Evolutionary conservation across 2,329 filamentous ascomycete species (phyloP), one percentile per base, ranked within the genome.

Genomic region (Ophiostoma quercus): DNA sequence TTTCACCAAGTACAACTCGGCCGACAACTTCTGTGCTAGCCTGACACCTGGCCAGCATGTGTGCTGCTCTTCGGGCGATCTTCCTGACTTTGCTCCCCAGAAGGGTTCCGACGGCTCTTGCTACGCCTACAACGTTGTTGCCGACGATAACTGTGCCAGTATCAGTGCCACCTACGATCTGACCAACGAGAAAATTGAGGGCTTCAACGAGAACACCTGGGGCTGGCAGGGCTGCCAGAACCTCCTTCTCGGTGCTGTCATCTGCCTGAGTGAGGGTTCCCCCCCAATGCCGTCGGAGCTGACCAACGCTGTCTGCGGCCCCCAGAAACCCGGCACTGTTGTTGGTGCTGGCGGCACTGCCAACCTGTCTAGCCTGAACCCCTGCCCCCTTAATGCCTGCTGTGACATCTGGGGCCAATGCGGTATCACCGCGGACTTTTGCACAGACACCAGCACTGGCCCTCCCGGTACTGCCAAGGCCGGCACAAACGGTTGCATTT

Each of bases 361-460:
- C 12, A 68, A 70, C 68, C 29, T 77, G 7, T 70, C 70, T n/a
- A 47, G 69, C 7, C 68, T 78, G 3, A 78, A 77, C 65, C 76
- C 75, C 0, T 79, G 77, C 34, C 76, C 74, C 1, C 71, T 78
- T 0, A 76, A 77, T 4, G 74, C 74, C 9, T 77, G 75, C 71
- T 76, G 77, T 71, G 73, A 80, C 70, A 75, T 77, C 54, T 82
- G 80, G 76, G 83, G 82, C 0, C 77, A 81, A 66, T 85, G 83
- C 32, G 83, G 82, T 5, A 77, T 77, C 1, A 81, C 80, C 0
- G 72, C 73, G 0, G 81, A 81, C 16, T 84, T 83, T 72, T 85
- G 82, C 74, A 76, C 73, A 16, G 63, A 68, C 51, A 68, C 68
- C 1, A 63, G 22, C 41, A 34, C 39, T 1, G 71, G 71, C 5